Conservation (phyloP, 1,139 yeast species). For the Yamadazyma dushanensis region DNA sequence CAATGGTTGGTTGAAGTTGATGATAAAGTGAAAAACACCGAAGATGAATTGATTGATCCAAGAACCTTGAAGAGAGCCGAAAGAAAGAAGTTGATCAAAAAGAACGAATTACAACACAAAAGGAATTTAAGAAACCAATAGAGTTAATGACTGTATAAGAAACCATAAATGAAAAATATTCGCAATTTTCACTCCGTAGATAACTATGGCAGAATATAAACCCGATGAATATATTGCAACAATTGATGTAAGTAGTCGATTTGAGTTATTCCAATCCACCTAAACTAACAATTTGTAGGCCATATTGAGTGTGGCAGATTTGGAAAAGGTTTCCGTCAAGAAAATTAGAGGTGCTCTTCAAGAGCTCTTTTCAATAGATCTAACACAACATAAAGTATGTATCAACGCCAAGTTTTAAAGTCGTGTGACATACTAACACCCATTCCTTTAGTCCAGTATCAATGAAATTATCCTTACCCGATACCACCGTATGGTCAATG, state of each 20-base stretch:
- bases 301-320: constrained; percentile 69
- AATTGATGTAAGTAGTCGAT: constrained; percentile 56
- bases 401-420: background rate
- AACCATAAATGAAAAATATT: constrained; percentile 1
- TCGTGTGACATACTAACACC: background rate
- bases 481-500: constrained; percentile 50
- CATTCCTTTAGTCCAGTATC: constrained; percentile 56
- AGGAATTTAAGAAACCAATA: constrained; percentile 57
- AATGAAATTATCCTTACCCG: constrained; percentile 63
- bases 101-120: constrained; percentile 84
- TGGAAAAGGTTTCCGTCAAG: constrained; percentile 71
- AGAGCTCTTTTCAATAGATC: constrained; percentile 60
- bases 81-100: constrained; percentile 81
- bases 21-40: constrained; percentile 64
- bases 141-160: constrained; percentile 1
- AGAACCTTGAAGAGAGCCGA: constrained; percentile 77
- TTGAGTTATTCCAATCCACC: too few species aligned
- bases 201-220: constrained; percentile 7
- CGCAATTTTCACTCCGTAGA: constrained; percentile 4
- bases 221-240: constrained; percentile 53
- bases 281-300: constrained; percentile 53
- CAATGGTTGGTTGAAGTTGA: constrained; percentile 98
- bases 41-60: constrained; percentile 81
- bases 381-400: constrained; percentile 50
- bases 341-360: constrained; percentile 69